A percentile compares a stretch with the other conserved stretches of the same genome.
Conservation (phyloP, 208 protist genomes). For the Trypanosoma caninum region DNA sequence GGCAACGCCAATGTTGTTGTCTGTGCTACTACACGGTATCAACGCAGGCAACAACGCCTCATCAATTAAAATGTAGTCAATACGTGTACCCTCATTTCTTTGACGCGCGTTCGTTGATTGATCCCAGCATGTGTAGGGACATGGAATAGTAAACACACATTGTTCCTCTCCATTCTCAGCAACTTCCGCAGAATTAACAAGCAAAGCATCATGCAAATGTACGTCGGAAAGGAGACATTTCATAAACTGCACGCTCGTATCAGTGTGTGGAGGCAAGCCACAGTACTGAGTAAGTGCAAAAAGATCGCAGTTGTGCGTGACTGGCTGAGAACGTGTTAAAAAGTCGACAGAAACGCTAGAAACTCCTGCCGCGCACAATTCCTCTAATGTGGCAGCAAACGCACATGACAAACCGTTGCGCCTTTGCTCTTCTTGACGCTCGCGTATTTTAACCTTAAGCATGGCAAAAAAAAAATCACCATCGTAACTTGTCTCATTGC, state of each 20-base stretch:
- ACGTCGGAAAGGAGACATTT: slow-evolving; percentile 31
- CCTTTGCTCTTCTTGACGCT: neutral
- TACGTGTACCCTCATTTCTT: slow-evolving; percentile 82
- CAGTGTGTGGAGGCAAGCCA: slow-evolving; percentile 66
- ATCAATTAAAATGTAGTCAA: slow-evolving; percentile 91
- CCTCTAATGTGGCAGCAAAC: slow-evolving; percentile 30
- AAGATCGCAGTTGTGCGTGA: slow-evolving; percentile 54
- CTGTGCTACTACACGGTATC: slow-evolving; percentile 34
- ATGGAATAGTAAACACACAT: slow-evolving; percentile 53
- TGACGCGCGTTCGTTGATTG: slow-evolving; percentile 84
- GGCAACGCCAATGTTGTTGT: slow-evolving; percentile 56
- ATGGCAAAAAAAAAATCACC: neutral
- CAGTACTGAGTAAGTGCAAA: slow-evolving; percentile 53
- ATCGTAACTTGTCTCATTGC: neutral
- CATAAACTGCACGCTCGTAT: slow-evolving; percentile 59
- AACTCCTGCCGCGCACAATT: slow-evolving; percentile 49
- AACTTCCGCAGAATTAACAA: neutral
- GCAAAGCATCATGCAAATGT: slow-evolving; percentile 5
- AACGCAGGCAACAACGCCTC: slow-evolving; percentile 39
- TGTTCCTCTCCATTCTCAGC: neutral
- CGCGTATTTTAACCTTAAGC: neutral
- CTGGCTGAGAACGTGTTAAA: slow-evolving; percentile 31
- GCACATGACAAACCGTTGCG: neutral
- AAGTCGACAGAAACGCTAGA: slow-evolving; percentile 38
- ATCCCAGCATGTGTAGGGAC: slow-evolving; percentile 90